These are phyloP conservation scores for Coriolopsis trogii DNA, from an alignment of 1,284 basidiomycete species.

Conservation along the genomic window DNA sequence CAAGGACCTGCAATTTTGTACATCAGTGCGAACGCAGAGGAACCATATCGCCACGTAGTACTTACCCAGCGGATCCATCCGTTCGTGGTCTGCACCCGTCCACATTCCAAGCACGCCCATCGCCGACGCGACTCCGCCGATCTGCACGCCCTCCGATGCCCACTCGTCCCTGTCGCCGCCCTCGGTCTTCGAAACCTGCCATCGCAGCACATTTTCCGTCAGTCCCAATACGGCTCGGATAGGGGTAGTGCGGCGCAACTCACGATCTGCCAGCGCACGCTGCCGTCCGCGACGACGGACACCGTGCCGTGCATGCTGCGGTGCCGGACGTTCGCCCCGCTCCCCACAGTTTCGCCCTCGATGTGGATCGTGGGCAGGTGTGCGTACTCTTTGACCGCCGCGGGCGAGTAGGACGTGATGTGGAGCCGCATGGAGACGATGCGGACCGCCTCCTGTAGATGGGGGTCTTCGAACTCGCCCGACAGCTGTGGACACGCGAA, in stretches of 20 bases:
- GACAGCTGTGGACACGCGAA: conserved; percentile 28
- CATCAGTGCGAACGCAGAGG: not conserved
- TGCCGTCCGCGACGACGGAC: conserved; percentile 52
- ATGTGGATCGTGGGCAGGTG: conserved; percentile 54
- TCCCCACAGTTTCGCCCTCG: conserved; percentile 46
- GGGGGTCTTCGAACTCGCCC: conserved; percentile 34
- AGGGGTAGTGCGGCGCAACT: conserved; percentile 16
- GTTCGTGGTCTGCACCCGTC: conserved; percentile 58
- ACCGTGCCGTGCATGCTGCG: conserved; percentile 48
- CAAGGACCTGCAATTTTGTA: conserved; percentile 16
- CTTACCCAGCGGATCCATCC: conserved; percentile 51
- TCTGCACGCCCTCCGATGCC: conserved; percentile 58
- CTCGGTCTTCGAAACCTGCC: conserved; percentile 29
- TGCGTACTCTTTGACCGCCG: conserved; percentile 37
- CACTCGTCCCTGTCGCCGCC: conserved; percentile 42
- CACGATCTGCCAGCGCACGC: conserved; percentile 58
- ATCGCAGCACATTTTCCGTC: conserved; percentile 7
- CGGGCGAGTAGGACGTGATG: conserved; percentile 42
- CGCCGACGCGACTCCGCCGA: conserved; percentile 55
- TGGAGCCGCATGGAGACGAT: conserved; percentile 56
- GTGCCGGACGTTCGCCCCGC: conserved; percentile 24
- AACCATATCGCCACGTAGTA: not conserved
- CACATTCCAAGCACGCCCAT: conserved; percentile 58
- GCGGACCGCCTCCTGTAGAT: conserved; percentile 51
- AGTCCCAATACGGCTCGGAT: not conserved